These are phyloP conservation scores for Fusarium sp. DNA, from an alignment of 2,329 filamentous ascomycete genomes.

Conservation along the genomic window DNA sequence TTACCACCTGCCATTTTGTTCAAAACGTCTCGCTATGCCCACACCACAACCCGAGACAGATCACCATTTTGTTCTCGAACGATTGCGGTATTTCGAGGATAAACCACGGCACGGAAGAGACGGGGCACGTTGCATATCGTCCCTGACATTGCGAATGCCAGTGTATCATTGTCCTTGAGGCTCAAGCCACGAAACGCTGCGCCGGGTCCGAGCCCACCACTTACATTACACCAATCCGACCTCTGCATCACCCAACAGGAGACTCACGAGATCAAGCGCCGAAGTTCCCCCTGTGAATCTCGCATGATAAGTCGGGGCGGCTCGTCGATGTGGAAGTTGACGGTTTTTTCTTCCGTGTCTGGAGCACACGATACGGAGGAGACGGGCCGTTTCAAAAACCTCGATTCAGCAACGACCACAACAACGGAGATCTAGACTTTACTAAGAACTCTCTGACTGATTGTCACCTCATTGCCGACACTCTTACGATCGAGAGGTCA, in stretches of 20 bases:
- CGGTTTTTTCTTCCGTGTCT: conserved; percentile 15
- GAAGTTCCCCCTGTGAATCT: conserved; percentile 11
- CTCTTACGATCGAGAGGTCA: conserved; percentile 4
- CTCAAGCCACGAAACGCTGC: conserved; percentile 31
- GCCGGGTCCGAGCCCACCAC: conserved; percentile 20
- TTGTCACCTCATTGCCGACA: conserved; percentile 7
- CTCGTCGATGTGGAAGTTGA: conserved; percentile 10
- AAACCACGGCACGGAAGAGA: conserved; percentile 1
- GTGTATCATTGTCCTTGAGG: conserved; percentile 1
- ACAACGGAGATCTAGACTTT: conserved; percentile 19
- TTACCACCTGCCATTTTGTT: conserved; percentile 9
- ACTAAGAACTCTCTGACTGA: neutral
- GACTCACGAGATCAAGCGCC: conserved; percentile 19
- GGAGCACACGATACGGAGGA: conserved; percentile 17
- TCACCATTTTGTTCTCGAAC: conserved; percentile 15
- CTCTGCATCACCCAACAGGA: conserved; percentile 9
- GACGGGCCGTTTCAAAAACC: conserved; percentile 36
- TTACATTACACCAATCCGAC: conserved; percentile 32
- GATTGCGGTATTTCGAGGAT: conserved; percentile 19
- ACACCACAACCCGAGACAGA: conserved; percentile 1
- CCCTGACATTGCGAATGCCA: conserved; percentile 7
- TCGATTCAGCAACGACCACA: conserved; percentile 4
- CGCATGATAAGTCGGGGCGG: conserved; percentile 15
- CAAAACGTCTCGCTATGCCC: neutral
- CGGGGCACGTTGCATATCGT: neutral